Evolutionary conservation across 192 early-diverging fungal species (phyloP), one percentile per base, ranked within the genome.

Genomic region (Geosiphon pyriformis): DNA sequence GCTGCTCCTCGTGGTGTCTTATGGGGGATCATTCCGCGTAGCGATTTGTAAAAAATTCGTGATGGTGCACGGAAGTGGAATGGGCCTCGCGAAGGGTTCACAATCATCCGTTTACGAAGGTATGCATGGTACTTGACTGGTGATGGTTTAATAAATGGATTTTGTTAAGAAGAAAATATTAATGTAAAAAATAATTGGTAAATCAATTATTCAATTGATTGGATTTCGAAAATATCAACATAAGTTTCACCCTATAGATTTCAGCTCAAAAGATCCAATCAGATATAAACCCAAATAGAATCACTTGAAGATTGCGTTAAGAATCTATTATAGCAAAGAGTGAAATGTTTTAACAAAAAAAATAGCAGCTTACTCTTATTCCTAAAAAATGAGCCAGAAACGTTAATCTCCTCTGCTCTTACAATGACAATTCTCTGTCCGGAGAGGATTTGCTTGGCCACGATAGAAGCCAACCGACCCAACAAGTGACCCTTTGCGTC

Each of bases 61-160:
- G 92, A 94, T 51, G 96, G 96, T 65, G 95, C 93, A 67, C 95
- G 94, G 90, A 95, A 95, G 83, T 98, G 96, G 95, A 95, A 97
- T 49, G 94, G 83, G 80, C 96, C 96, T 76, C 90, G 91, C 68
- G 78, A 81, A 73, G 94, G 94, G 90, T 98, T 98, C 78, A 95
- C 88, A 78, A 94, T 72, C 81, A 89, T 92, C 75, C 93, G 93
- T 91, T 98, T 98, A 87, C 88, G 88, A 82, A 98, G 87, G 88
- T 92, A 97, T 75, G 85, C 85, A 76, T 93, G 89, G 86, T 92
- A 92, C 86, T 88, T 92, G 77, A 98, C 91, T 93, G 72, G 11
- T 35, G 12, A 12, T 15, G 18, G 18, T 8, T 27, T 59, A 15
- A 27, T 17, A 37, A 27, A 72, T 18, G 29, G 29, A 23, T 29